Base-by-base conservation (phyloP, 2,329 filamentous ascomycete species). In the Ophiostoma novo-ulmi region DNA sequence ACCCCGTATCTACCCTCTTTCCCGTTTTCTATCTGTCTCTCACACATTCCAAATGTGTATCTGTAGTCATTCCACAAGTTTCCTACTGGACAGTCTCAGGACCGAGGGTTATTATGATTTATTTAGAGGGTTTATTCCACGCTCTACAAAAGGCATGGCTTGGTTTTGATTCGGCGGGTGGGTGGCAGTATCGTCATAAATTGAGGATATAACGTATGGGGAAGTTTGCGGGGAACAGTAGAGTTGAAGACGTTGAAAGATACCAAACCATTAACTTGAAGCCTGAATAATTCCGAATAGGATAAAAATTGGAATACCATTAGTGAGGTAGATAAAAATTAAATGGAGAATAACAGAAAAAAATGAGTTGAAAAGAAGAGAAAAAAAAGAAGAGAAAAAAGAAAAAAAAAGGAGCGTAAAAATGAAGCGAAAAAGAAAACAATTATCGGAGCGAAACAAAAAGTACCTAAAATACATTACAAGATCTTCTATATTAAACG, bases 171-270 rank as follows among this genome's bases (percentile, higher is more conserved):
- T 5, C 26, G 55, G 17, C 52, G n/a, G 52, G 52, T 22, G 48
- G 48, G 48, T 58, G 52, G 52, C n/a, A 11, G 48, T 22, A 22
- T 58, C n/a, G 52, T n/a, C 52, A 58, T n/a, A 63, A 17, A 64
- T 36, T 64, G 35, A 31, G 31, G 6, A 38, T n/a, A 36, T 20
- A 36, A 14, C 31, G 31, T 38, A 39, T 64, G 61, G 61, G 61
- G 61, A 38, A 64, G 17, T 64, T 38, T 64, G 61, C 61, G 61
- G 61, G 61, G 61, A 17, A 64, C 17, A 17, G 61, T 17, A 26
- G 55, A 31, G 31, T 31, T 31, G 31, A 31, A 31, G 31, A 31
- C 31, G 31, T 31, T 31, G 31, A 31, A 31, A 31, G 2, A 31
- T 31, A 31, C 31, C 31, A 31, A 31, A 4, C 31, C 31, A 31